Evolutionary conservation across 805 yeast genomes (phyloP), one percentile per base, ranked within the genome.

Genomic region (Torulaspora maleeae): DNA sequence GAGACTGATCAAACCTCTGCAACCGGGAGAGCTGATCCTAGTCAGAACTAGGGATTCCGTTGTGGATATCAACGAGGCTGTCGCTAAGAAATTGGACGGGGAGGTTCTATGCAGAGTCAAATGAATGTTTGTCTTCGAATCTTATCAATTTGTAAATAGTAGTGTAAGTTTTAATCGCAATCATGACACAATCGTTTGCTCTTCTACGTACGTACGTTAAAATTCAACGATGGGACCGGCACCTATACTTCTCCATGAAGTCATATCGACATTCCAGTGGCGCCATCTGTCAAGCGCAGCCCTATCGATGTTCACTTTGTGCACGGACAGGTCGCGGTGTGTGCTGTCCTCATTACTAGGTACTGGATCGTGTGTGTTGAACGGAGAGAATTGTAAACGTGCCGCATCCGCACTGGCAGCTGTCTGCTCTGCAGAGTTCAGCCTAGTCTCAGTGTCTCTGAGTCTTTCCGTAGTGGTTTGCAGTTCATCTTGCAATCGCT

Each of bases 11-110:
- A 76, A 78, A 56, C 95, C 97, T 0, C 68, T 87, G 41, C 86
- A 82, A 59, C 95, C 96, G 0, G 96, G 96, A 30, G 99, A 93
- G 65, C 76, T 86, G 48, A 79, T 89, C 49, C 80, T 93, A 56
- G 77, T 93, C 27, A 73, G 75, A 53, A 69, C 78, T 35, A 68
- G 70, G 17, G 71, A 74, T 7, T 73, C 74, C 16, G 75, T 90
- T 32, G 70, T 86, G 49, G 95, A 88, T 55, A 70, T 90, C 45
- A 86, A 83, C 57, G 96, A 91, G 57, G 98, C 97, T 29, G 84
- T 91, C 19, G 76, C 79, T 50, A 81, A 77, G 61, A 77, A 80
- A 44, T 58, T 82, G 36, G 60, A 56, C 11, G 97, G 96, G 37
- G 83, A 86, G 70, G 80, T 87, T 13, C 72, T 93, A 51, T 86